Base-by-base conservation (phyloP, 768 basidiomycete genomes). In the Podaxis sp. region DNA sequence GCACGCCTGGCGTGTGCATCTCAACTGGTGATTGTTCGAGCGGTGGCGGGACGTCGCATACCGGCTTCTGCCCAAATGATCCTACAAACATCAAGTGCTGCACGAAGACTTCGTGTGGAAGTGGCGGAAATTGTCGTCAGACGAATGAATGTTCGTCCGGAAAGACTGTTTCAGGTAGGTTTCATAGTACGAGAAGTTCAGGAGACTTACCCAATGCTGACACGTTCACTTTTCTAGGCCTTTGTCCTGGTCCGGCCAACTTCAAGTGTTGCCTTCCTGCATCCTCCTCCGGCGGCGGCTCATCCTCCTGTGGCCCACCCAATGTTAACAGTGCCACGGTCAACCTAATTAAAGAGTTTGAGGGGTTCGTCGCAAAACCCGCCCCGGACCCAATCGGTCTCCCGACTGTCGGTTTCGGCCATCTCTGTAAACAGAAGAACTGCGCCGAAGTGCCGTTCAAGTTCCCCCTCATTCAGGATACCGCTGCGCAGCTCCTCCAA, bases 331-430 rank as follows among this genome's bases (percentile, higher is more conserved):
- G 59, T 13, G 73, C 70, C 4, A 74, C 73, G 12, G 55, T 73
- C 54, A 64, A 59, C 63, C 64, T 74, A 6, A 72, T 73, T 63
- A 69, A 74, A 54, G 38, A 66, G 41, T 74, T 73, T 66, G 74
- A 75, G 67, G 72, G 73, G 11, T 74, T 76, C 65, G 72, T 73
- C 37, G 55, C 71, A 24, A 64, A 54, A 22, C 75, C 75, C 17
- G 57, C 66, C 11, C 75, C 74, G 1, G 75, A 76, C 59, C 74
- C 75, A 41, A 73, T 75, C 38, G 74, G 73, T 11, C 69, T 76
- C 50, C 71, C 69, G 33, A 76, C 73, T 13, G 74, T 74, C 50
- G 75, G 75, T 19, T 76, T 67, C 64, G 74, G 74, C n/a, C 74
- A 75, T 61, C 68, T 70, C 17, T 76, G 74, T 66, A 46, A 69